Evolutionary conservation across 139 green algal species (phyloP), one percentile per base, ranked within the genome.

Genomic region (Picochlorum sp.): DNA sequence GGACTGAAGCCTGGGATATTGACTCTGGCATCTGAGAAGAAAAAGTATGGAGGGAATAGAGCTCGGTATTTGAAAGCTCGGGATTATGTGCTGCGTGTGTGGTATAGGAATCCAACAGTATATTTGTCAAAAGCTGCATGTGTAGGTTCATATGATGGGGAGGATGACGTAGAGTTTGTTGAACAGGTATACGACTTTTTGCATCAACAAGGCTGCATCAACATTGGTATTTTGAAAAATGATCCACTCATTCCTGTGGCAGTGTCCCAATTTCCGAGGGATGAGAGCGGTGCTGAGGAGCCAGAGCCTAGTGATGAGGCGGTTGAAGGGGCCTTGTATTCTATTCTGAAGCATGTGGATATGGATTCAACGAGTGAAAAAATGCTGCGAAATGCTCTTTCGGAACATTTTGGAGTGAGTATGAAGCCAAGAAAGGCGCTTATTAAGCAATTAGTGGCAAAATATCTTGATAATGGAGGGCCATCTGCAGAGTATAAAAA

Each of bases 191-290:
- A 80, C 49, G 4, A 60, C 21, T 92, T 89, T 66, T 60, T 92
- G 37, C 52, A 75, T 7, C 64, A 79, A 28, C 73, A 88, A 58
- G 85, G 84, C 1, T 68, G 66, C 67, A 88, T 92, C 71, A 92
- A 92, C 64, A 74, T 84, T 54, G 85, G 85, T 9, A 28, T 83
- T 38, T 57, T 86, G 28, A 11, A 58, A 18, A 61, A 50, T 1
- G 78, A 79, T 50, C 71, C 77, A 11, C 34, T 30, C 2, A 26
- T 69, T 6, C 59, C 57, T 49, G 61, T 70, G 41, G 52, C 49
- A 38, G 45, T 15, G 49, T 34, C 28, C 38, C 20, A 15, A 24
- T 30, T 18, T 51, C 24, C 34, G 24, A 34, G 10, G 11, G 15
- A 32, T 11, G 28, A 24, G 9, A 23, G 24, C 9, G 4, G 26